Evolutionary conservation across 2,329 filamentous ascomycete species (phyloP).

Genomic region (Metarhizium sp.): DNA sequence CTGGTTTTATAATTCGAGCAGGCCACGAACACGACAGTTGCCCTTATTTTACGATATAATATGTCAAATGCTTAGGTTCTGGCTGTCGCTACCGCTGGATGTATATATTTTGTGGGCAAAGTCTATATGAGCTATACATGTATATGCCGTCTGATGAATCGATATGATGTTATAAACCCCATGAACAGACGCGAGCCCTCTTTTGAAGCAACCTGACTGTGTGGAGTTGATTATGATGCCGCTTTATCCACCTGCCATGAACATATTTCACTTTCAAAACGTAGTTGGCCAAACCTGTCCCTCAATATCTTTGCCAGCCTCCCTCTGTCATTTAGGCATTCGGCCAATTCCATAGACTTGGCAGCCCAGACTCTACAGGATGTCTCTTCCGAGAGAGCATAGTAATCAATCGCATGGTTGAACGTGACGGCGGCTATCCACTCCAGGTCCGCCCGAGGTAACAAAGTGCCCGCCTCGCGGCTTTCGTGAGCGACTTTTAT

Average conservation of each 20-base stretch:
- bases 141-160: neutral
- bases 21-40: neutral
- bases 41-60: neutral
- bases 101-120: neutral
- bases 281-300: slow-evolving; percentile 32
- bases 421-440: slow-evolving; percentile 65
- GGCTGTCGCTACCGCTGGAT: neutral
- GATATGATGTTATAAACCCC: neutral
- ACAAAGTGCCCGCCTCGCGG: slow-evolving; percentile 34
- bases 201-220: neutral
- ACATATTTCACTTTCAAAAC: slow-evolving; percentile 9
- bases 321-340: slow-evolving; percentile 45
- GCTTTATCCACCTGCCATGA: neutral
- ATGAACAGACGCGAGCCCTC: neutral
- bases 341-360: slow-evolving; percentile 52
- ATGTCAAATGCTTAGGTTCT: neutral
- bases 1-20: neutral
- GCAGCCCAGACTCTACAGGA: slow-evolving; percentile 52
- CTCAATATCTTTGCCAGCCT: slow-evolving; percentile 34
- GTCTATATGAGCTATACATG: neutral
- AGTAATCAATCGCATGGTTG: slow-evolving; percentile 63
- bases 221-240: neutral
- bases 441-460: slow-evolving; percentile 60
- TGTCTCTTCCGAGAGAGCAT: slow-evolving; percentile 42
- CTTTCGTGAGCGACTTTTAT: slow-evolving; percentile 41